Percentiles rank a stretch among this genome's conserved stretches.
phyloP scores from a whole-genome alignment of 352 stramenopile genomes.

The Phytophthora ohioensis region DNA sequence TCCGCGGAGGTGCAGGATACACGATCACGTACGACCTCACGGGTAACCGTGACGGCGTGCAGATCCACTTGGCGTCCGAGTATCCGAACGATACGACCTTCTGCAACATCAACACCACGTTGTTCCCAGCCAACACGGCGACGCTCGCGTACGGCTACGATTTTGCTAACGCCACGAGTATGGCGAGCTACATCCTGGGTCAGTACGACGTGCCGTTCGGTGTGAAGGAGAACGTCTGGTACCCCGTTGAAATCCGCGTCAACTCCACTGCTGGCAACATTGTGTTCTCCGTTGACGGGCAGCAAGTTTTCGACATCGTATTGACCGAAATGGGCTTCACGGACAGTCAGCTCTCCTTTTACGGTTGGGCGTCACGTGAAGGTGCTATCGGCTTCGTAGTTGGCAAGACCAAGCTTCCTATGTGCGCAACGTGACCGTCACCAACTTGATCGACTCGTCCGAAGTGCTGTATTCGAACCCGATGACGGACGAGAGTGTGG shows the following conservation, averaged over 20 bases:
- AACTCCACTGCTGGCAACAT: slow-evolving; percentile 55
- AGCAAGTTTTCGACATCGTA: slow-evolving; percentile 38
- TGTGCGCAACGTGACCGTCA: slow-evolving; percentile 29
- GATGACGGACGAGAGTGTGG: slow-evolving; percentile 35
- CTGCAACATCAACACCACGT: slow-evolving; percentile 39
- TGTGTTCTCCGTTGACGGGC: slow-evolving; percentile 23
- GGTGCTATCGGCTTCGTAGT: slow-evolving; percentile 39
- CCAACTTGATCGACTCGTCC: slow-evolving; percentile 22
- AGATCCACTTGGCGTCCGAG: slow-evolving; percentile 46
- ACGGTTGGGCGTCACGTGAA: slow-evolving; percentile 30
- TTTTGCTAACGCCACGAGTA: slow-evolving; percentile 42
- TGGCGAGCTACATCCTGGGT: slow-evolving; percentile 40
- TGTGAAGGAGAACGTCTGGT: slow-evolving; percentile 77
- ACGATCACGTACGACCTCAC: slow-evolving; percentile 42
- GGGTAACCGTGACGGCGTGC: slow-evolving; percentile 41
- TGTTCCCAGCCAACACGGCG: slow-evolving; percentile 42
- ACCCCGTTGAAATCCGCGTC: slow-evolving; percentile 74
- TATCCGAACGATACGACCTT: slow-evolving; percentile 39
- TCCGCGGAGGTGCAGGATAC: slow-evolving; percentile 29
- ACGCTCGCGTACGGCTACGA: slow-evolving; percentile 39
- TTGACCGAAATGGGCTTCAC: slow-evolving; percentile 38
- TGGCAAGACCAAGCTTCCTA: slow-evolving; percentile 40
- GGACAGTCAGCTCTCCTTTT: slow-evolving; percentile 25
- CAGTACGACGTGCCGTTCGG: slow-evolving; percentile 61
- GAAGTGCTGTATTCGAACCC: slow-evolving; percentile 41